Conservation (phyloP, 306 rosid genomes). For the Medicago lupulina region DNA sequence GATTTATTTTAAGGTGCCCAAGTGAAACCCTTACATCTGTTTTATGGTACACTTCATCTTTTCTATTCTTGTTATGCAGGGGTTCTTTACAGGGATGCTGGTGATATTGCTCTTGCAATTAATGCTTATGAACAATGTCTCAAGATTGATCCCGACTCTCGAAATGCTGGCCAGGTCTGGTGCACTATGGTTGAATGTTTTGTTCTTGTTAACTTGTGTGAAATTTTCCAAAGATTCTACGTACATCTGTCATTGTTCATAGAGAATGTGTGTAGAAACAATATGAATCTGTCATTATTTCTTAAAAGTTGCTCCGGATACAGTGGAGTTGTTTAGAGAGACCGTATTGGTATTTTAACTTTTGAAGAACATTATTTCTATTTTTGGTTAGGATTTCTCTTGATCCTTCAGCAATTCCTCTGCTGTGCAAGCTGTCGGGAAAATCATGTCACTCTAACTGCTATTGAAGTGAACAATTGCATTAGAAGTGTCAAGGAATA, state of each 20-base stretch:
- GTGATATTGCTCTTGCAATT: conserved; percentile 81
- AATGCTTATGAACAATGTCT: conserved; percentile 96
- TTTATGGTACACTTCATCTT: conserved; percentile 27
- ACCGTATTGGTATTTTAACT: too few species aligned
- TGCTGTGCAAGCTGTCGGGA: too few species aligned
- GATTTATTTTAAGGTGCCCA: conserved; percentile 8
- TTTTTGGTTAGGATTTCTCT: too few species aligned
- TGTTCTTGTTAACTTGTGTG: conserved; percentile 18
- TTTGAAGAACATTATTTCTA: too few species aligned
- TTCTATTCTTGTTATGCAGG: conserved; percentile 60
- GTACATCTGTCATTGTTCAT: neutral
- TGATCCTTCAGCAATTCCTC: too few species aligned
- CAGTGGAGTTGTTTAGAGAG: too few species aligned
- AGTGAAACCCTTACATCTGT: neutral
- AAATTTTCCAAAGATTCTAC: conserved; percentile 21
- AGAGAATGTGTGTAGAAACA: neutral
- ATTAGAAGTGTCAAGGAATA: too few species aligned
- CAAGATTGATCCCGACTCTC: conserved; percentile 94
- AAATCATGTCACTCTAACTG: too few species aligned
- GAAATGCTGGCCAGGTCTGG: conserved; percentile 98
- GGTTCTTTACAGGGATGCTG: conserved; percentile 96
- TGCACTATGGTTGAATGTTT: conserved; percentile 28
- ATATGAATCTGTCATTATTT: too few species aligned
- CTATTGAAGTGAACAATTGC: too few species aligned
- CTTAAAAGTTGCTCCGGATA: too few species aligned